Evolutionary conservation across 306 rosid species (phyloP).

Genomic region (Vigna trinervia): DNA sequence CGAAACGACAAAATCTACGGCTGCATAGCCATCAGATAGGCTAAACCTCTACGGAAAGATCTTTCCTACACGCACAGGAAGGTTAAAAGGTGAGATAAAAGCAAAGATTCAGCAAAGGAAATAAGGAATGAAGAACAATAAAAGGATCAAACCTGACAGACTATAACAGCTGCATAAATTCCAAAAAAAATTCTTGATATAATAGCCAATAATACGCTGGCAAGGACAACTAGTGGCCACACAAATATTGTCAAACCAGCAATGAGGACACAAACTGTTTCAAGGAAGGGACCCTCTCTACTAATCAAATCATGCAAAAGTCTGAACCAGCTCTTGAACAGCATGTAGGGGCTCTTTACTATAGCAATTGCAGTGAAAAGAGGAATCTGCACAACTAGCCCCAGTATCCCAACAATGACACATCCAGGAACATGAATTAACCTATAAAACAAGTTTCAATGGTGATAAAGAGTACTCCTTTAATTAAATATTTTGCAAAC

Average conservation of each 20-base stretch:
- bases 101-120: constrained; percentile 29
- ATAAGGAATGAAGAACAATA: constrained; percentile 23
- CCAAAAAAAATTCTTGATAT: constrained; percentile 76
- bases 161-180: constrained; percentile 74
- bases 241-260: constrained; percentile 85
- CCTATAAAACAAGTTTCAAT: constrained; percentile 55
- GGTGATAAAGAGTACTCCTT: not conserved
- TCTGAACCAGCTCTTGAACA: constrained; percentile 81
- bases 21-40: constrained; percentile 71
- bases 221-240: constrained; percentile 88
- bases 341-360: constrained; percentile 75
- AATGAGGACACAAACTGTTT: constrained; percentile 84
- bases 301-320: constrained; percentile 72
- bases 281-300: constrained; percentile 94
- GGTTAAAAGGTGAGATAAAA: constrained; percentile 40
- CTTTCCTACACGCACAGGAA: constrained; percentile 67
- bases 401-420: constrained; percentile 64
- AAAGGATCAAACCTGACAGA: constrained; percentile 68
- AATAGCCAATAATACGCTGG: constrained; percentile 65
- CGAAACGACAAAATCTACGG: constrained; percentile 74
- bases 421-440: constrained; percentile 82
- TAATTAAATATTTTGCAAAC: not conserved
- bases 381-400: constrained; percentile 71
- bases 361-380: constrained; percentile 71
- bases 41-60: constrained; percentile 75